Percentiles rank a stretch among this genome's conserved stretches.
phyloP scores from a whole-genome alignment of 1,284 basidiomycete species.

The Marasmius fiardii region DNA sequence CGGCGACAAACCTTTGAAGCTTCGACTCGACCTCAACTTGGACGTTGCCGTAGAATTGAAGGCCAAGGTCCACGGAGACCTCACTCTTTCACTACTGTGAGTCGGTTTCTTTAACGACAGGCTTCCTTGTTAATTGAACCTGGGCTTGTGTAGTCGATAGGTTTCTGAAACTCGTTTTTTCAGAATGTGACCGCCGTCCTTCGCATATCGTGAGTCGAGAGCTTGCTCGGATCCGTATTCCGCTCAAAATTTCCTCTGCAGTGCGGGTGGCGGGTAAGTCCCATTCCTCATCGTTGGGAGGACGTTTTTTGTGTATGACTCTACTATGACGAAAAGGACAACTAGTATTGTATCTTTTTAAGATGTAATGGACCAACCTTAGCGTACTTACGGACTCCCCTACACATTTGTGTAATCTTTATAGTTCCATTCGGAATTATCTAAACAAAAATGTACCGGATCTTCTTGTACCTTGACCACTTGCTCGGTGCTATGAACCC shows the following conservation, averaged over 20 bases:
- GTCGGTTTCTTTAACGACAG: not conserved
- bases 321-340: not conserved
- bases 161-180: not conserved
- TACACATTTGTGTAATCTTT: no score
- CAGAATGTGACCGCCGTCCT: not conserved
- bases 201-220: not conserved
- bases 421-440: no score
- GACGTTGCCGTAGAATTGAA: slow-evolving; percentile 5
- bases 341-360: not conserved
- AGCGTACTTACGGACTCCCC: no score
- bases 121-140: not conserved
- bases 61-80: slow-evolving; percentile 7
- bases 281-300: not conserved
- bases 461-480: no score
- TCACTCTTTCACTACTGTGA: slow-evolving; percentile 6
- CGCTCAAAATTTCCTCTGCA: not conserved
- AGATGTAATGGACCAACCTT: no score
- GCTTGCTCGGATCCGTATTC: not conserved
- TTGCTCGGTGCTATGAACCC: no score
- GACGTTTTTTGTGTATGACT: not conserved
- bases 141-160: not conserved
- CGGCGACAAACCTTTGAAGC: slow-evolving; percentile 26
- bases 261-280: not conserved
- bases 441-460: no score
- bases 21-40: slow-evolving; percentile 20